These are phyloP conservation scores for Didymella segeticola DNA, from an alignment of 2,329 filamentous ascomycete species.

Conservation along the genomic window DNA sequence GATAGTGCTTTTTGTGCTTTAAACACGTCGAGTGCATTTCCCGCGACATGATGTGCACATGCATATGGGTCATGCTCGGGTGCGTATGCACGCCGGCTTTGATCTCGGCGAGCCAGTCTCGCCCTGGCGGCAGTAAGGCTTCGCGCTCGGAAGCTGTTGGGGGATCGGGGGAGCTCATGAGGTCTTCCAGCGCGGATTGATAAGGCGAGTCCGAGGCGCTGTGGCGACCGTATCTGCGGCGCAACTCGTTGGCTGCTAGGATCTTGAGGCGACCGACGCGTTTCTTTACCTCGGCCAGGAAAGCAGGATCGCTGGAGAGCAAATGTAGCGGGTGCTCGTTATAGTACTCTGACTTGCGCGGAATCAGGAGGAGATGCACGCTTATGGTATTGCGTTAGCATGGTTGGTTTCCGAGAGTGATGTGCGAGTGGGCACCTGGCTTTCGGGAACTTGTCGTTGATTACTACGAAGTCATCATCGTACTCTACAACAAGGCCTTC, in stretches of 20 bases:
- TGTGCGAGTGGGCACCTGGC: conserved; percentile 39
- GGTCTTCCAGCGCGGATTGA: conserved; percentile 58
- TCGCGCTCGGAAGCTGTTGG: conserved; percentile 52
- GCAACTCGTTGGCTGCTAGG: conserved; percentile 77
- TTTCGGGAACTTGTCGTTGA: conserved; percentile 88
- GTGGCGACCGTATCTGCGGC: conserved; percentile 68
- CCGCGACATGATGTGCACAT: conserved; percentile 83
- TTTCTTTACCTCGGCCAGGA: conserved; percentile 68
- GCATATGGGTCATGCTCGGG: conserved; percentile 90
- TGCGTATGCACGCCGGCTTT: conserved; percentile 82
- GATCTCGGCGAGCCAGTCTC: conserved; percentile 80
- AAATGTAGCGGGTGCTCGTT: conserved; percentile 77
- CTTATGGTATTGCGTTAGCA: conserved; percentile 50
- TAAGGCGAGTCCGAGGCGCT: conserved; percentile 70
- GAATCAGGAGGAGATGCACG: conserved; percentile 87
- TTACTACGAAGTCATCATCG: conserved; percentile 73
- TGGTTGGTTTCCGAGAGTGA: too few relatives aligned
- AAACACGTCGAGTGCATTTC: conserved; percentile 77
- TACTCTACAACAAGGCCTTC: conserved; percentile 68
- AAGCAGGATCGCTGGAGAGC: conserved; percentile 68
- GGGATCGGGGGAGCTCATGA: conserved; percentile 57
- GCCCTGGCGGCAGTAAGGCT: conserved; percentile 63
- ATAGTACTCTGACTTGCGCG: conserved; percentile 68
- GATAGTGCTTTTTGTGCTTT: conserved; percentile 87
- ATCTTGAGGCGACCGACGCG: conserved; percentile 68